Conservation (phyloP, 2,329 filamentous ascomycete species). For the Penicillium palitans region DNA sequence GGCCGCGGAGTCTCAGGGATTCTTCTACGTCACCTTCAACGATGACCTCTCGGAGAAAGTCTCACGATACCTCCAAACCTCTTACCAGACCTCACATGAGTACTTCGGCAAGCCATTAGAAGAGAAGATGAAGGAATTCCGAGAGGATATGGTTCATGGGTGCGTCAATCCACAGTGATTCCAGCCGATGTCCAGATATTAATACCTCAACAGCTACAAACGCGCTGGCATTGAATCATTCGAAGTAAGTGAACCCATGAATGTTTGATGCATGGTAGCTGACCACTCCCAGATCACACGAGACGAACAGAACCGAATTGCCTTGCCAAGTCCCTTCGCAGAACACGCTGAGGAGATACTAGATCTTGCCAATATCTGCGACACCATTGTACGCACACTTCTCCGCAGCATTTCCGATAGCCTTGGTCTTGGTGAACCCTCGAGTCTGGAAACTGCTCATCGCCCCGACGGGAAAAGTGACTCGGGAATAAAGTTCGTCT, state of each 20-base stretch:
- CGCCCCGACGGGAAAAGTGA: not conserved
- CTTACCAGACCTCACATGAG: conserved; percentile 12
- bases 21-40: conserved; percentile 15
- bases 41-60: conserved; percentile 8
- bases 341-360: not conserved
- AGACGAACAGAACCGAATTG: conserved; percentile 10
- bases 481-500: conserved; percentile 17
- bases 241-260: conserved; percentile 5
- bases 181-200: not conserved
- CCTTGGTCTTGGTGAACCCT: conserved; percentile 5
- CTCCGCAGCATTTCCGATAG: conserved; percentile 13
- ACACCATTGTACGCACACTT: conserved; percentile 5
- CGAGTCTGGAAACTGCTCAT: conserved; percentile 11
- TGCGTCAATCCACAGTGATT: not conserved
- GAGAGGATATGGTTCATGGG: conserved; percentile 11
- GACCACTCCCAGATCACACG: conserved; percentile 2
- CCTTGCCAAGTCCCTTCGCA: conserved; percentile 11
- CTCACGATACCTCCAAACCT: not conserved
- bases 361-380: conserved; percentile 11
- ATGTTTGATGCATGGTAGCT: not conserved
- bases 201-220: conserved; percentile 12
- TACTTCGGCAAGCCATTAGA: conserved; percentile 14
- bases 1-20: conserved; percentile 13
- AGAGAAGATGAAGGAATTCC: conserved; percentile 17
- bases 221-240: conserved; percentile 12